Percentiles rank a stretch among this genome's conserved stretches.
Evolutionary conservation across 2,329 filamentous ascomycete genomes (phyloP).

Genomic region (Mollisia scopiformis): DNA sequence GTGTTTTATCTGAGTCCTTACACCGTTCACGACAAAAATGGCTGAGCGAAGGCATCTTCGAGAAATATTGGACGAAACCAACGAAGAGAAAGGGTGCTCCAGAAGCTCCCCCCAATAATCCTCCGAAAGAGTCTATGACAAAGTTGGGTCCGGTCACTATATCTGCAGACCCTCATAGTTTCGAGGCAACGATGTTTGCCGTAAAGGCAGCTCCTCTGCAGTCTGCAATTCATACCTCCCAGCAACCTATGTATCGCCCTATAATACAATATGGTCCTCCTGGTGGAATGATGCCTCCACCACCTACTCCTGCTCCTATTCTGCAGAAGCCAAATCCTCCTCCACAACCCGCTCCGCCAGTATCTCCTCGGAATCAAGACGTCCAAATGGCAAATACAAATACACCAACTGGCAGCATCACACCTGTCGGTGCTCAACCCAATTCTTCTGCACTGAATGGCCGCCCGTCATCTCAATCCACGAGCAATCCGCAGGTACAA

Average conservation of each 20-base stretch:
- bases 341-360: conserved; percentile 34
- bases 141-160: conserved; percentile 75
- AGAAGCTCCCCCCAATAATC: conserved; percentile 65
- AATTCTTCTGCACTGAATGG: not conserved
- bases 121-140: conserved; percentile 70
- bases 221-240: conserved; percentile 46
- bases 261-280: conserved; percentile 69
- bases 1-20: conserved; percentile 74
- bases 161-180: conserved; percentile 77
- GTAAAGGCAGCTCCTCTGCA: conserved; percentile 72
- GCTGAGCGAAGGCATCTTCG: conserved; percentile 73
- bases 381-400: conserved; percentile 20
- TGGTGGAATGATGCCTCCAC: conserved; percentile 62
- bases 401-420: too few relatives aligned
- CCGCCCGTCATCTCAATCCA: not conserved
- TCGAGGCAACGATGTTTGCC: conserved; percentile 75
- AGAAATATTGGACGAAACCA: conserved; percentile 79
- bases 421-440: not conserved
- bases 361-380: conserved; percentile 24
- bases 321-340: conserved; percentile 30
- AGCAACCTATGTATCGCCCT: conserved; percentile 48
- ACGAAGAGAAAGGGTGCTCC: conserved; percentile 67
- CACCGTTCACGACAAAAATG: conserved; percentile 73
- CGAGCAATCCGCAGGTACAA: conserved; percentile 6
- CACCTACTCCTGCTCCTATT: conserved; percentile 38